Conservation (phyloP, 2,329 filamentous ascomycete genomes). For the Plectosphaerella plurivora region DNA sequence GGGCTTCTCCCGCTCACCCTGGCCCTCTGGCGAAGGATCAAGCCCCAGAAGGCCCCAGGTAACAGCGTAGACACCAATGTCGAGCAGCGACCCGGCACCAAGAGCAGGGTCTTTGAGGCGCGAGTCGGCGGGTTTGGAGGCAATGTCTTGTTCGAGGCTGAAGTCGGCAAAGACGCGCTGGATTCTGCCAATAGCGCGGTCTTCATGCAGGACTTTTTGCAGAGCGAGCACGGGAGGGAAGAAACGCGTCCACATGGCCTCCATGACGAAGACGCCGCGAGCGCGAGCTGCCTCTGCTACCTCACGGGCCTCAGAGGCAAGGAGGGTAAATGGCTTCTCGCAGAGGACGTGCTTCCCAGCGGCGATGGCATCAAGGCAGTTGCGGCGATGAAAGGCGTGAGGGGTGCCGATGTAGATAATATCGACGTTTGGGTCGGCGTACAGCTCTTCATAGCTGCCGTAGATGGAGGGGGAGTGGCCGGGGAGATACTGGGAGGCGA, state of each 20-base stretch:
- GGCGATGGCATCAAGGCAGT: slow-evolving; percentile 36
- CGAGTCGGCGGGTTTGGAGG: slow-evolving; percentile 21
- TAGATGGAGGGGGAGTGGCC: slow-evolving; percentile 24
- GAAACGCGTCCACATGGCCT: slow-evolving; percentile 42
- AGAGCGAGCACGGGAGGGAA: slow-evolving; percentile 31
- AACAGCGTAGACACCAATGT: slow-evolving; percentile 38
- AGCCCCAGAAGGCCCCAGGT: slow-evolving; percentile 29
- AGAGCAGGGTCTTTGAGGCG: slow-evolving; percentile 30
- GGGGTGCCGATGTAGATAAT: slow-evolving; percentile 42
- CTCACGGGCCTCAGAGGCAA: slow-evolving; percentile 30
- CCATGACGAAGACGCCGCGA: slow-evolving; percentile 37
- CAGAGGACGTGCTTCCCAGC: slow-evolving; percentile 39
- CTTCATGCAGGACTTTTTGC: slow-evolving; percentile 28
- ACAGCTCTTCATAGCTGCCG: slow-evolving; percentile 32
- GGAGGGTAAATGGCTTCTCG: slow-evolving; percentile 40
- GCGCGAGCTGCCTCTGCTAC: slow-evolving; percentile 31
- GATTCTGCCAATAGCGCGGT: slow-evolving; percentile 33
- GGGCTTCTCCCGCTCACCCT: slow-evolving; percentile 16
- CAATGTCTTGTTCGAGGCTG: slow-evolving; percentile 27
- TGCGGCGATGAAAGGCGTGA: slow-evolving; percentile 36
- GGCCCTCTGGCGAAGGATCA: background rate
- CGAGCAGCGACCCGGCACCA: slow-evolving; percentile 36
- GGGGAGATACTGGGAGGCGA: slow-evolving; percentile 26
- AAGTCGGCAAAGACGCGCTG: slow-evolving; percentile 35
- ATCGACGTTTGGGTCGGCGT: slow-evolving; percentile 34